phyloP scores from a whole-genome alignment of 2,329 filamentous ascomycete species.

The Diaporthe citri region DNA sequence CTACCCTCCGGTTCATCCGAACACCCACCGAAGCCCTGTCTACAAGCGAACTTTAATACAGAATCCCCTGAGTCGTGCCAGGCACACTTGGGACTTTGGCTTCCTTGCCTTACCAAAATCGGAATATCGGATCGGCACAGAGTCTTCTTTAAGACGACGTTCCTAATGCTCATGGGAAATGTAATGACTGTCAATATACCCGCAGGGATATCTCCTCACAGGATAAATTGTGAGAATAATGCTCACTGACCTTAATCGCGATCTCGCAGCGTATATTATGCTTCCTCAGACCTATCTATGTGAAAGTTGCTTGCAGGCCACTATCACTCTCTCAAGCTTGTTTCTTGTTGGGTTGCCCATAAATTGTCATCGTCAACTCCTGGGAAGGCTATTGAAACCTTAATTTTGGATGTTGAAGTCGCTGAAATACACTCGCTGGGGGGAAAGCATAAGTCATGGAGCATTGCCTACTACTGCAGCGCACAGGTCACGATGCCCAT shows the following conservation, averaged over 20 bases:
- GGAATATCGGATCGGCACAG: not conserved
- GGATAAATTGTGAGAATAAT: not conserved
- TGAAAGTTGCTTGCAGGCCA: not conserved
- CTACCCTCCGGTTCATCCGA: conserved; percentile 15
- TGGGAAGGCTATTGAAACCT: not conserved
- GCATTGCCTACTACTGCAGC: not conserved
- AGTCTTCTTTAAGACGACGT: not conserved
- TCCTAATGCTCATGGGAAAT: not conserved
- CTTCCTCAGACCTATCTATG: not conserved
- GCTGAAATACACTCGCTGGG: not conserved
- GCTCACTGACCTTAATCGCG: fast-evolving
- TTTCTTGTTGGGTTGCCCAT: not conserved
- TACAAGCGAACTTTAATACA: not conserved
- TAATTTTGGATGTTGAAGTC: fast-evolving
- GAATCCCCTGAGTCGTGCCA: not conserved
- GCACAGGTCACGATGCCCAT: not conserved
- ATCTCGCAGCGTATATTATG: not conserved
- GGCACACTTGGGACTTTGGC: not conserved
- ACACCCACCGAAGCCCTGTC: not conserved
- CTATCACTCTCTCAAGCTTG: too few species aligned
- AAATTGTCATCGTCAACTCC: fast-evolving
- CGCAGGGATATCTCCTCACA: not conserved
- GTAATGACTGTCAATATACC: not conserved
- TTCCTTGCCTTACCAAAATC: not conserved
- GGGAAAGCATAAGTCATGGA: not conserved